These are phyloP conservation scores for Dimocarpus longan DNA, from an alignment of 345 rosid species.

Conservation along the genomic window DNA sequence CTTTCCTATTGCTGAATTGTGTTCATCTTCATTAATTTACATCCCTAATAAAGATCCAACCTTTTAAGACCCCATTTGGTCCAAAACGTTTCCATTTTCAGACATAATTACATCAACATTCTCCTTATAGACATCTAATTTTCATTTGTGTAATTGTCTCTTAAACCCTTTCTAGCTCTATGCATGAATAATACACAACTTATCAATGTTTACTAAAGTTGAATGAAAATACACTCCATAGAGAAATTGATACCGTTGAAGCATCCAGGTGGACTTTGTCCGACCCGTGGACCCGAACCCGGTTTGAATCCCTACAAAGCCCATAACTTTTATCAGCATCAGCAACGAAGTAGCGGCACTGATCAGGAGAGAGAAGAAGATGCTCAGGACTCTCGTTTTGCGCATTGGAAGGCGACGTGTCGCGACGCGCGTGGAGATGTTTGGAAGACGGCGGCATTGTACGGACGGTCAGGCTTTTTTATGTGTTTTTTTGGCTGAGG, in stretches of 20 bases:
- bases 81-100: no score
- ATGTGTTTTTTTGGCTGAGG: no score
- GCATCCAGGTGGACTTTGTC: constrained; percentile 87
- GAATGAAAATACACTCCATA: neutral
- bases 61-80: no score
- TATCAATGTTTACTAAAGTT: no score
- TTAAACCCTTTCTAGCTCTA: no score
- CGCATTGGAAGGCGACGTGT: constrained; percentile 31
- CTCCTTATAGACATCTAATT: no score
- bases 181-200: no score
- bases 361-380: constrained; percentile 35
- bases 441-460: constrained; percentile 85
- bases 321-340: constrained; percentile 57
- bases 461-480: neutral
- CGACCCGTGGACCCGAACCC: constrained; percentile 72
- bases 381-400: constrained; percentile 53
- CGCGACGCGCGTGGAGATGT: constrained; percentile 48
- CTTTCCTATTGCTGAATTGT: no score
- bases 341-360: constrained; percentile 25
- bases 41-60: no score
- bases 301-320: constrained; percentile 87
- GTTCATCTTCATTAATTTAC: no score
- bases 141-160: no score
- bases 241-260: constrained; percentile 56
- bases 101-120: no score